These are phyloP conservation scores for Claviceps pusilla DNA, from an alignment of 2,329 filamentous ascomycete genomes.

Conservation along the genomic window DNA sequence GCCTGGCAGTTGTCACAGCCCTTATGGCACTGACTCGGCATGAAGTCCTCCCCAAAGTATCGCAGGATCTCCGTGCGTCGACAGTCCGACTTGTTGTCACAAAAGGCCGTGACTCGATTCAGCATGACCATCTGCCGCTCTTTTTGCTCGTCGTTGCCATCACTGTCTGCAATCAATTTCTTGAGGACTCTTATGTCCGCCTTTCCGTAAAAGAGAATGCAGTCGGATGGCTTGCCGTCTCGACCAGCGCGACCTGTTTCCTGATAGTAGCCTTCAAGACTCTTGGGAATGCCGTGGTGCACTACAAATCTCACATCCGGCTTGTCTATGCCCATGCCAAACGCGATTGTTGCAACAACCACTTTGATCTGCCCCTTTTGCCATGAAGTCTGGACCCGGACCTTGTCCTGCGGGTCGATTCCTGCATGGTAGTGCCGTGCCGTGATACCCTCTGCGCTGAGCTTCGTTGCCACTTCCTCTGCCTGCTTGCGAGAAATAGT, in stretches of 20 bases:
- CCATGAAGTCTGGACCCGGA: constrained; percentile 63
- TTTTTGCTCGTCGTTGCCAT: constrained; percentile 65
- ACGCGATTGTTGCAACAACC: constrained; percentile 94
- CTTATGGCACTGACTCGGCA: constrained; percentile 51
- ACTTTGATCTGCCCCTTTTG: constrained; percentile 67
- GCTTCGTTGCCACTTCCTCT: constrained; percentile 59
- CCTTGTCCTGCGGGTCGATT: constrained; percentile 54
- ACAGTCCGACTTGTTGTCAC: constrained; percentile 78
- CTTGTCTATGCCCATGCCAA: constrained; percentile 99
- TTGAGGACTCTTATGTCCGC: constrained; percentile 58
- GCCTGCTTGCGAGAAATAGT: constrained; percentile 74
- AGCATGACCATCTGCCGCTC: constrained; percentile 75
- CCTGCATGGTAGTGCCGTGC: constrained; percentile 79
- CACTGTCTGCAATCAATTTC: constrained; percentile 69
- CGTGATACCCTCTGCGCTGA: constrained; percentile 50
- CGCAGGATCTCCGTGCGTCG: constrained; percentile 72
- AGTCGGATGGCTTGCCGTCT: constrained; percentile 75
- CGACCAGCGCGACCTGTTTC: constrained; percentile 90
- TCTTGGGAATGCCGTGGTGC: constrained; percentile 85
- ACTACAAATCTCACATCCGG: constrained; percentile 92
- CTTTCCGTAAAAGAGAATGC: constrained; percentile 80
- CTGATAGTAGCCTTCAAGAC: constrained; percentile 93
- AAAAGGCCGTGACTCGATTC: constrained; percentile 69
- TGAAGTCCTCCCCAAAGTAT: constrained; percentile 88
- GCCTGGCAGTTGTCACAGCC: constrained; percentile 84